phyloP scores from a whole-genome alignment of 1,284 basidiomycete species.

The Papiliotrema nemorosa region DNA sequence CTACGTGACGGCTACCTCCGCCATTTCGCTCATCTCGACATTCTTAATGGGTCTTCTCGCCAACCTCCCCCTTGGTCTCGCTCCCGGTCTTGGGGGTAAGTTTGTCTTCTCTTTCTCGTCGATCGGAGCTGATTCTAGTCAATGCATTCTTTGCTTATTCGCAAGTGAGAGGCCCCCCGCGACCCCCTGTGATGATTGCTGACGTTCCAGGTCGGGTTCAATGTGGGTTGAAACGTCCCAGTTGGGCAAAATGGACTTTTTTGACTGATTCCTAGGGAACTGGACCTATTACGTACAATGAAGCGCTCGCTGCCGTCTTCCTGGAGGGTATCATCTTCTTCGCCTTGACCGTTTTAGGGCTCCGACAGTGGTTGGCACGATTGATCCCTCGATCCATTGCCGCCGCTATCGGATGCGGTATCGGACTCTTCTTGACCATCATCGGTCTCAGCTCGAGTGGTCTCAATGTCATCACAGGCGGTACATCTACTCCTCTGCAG shows the following conservation, averaged over 20 bases:
- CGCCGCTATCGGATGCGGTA: slow-evolving; percentile 12
- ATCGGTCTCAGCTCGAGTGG: slow-evolving; percentile 60
- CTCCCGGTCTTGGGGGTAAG: slow-evolving; percentile 71
- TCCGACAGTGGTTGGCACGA: slow-evolving; percentile 85
- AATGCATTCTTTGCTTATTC: too few species aligned
- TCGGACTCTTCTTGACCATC: slow-evolving; percentile 21
- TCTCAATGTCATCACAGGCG: slow-evolving; percentile 72
- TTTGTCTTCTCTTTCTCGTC: slow-evolving; percentile 89
- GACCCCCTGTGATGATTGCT: too few species aligned
- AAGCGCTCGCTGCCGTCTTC: slow-evolving; percentile 84
- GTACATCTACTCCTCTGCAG: slow-evolving; percentile 66
- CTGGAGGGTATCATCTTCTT: slow-evolving; percentile 86
- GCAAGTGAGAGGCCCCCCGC: too few species aligned
- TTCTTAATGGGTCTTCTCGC: slow-evolving; percentile 78
- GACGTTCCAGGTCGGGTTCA: too few species aligned
- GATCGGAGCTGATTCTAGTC: too few species aligned
- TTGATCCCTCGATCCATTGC: slow-evolving; percentile 79
- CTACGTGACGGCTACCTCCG: slow-evolving; percentile 61
- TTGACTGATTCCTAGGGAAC: slow-evolving; percentile 29
- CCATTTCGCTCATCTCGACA: slow-evolving; percentile 69
- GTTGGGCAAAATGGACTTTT: background rate
- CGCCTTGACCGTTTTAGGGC: slow-evolving; percentile 71
- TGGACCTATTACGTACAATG: slow-evolving; percentile 70
- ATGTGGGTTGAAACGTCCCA: slow-evolving; percentile 57
- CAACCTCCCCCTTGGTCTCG: slow-evolving; percentile 73